A percentile compares a stretch with the other conserved stretches of the same genome.
These are phyloP conservation scores for Teunomyces funiuensis DNA, from an alignment of 805 yeast genomes.

Conservation along the genomic window DNA sequence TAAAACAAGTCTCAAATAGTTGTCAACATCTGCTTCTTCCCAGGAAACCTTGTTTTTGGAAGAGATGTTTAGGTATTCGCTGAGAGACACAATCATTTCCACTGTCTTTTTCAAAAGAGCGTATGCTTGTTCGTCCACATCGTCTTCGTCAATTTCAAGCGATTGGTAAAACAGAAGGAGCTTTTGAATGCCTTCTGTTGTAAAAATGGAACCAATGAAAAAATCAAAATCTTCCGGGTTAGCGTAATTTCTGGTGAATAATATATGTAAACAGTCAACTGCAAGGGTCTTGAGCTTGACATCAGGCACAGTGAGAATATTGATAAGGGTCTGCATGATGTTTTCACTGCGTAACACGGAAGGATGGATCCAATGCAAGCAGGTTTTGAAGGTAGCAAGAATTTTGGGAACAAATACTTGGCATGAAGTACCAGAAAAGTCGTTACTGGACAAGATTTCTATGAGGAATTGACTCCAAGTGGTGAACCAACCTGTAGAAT, in stretches of 20 bases:
- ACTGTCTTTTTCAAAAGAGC: slow-evolving; percentile 85
- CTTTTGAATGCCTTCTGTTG: slow-evolving; percentile 68
- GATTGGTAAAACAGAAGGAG: slow-evolving; percentile 62
- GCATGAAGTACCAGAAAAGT: slow-evolving; percentile 23
- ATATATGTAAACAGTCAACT: slow-evolving; percentile 84
- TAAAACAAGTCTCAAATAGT: slow-evolving; percentile 72
- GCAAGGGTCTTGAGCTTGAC: slow-evolving; percentile 76
- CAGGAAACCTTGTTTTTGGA: slow-evolving; percentile 43
- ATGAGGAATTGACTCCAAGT: slow-evolving; percentile 56
- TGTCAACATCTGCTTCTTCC: slow-evolving; percentile 60
- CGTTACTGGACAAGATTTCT: slow-evolving; percentile 33
- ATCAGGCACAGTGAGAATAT: slow-evolving; percentile 56
- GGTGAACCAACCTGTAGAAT: slow-evolving; percentile 81
- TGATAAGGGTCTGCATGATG: slow-evolving; percentile 61
- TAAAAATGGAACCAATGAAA: slow-evolving; percentile 77
- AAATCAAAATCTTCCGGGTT: slow-evolving; percentile 67
- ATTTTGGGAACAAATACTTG: slow-evolving; percentile 60
- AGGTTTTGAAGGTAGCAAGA: slow-evolving; percentile 81
- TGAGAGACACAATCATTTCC: slow-evolving; percentile 86
- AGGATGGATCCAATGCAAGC: slow-evolving; percentile 89
- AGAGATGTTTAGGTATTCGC: slow-evolving; percentile 67
- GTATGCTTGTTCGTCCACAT: slow-evolving; percentile 76
- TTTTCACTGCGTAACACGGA: slow-evolving; percentile 66
- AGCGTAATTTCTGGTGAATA: slow-evolving; percentile 77
- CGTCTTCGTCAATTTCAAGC: slow-evolving; percentile 63